Evolutionary conservation across 1,139 yeast species (phyloP), one percentile per base, ranked within the genome.

Genomic region (Sugiyamaella japonica): DNA sequence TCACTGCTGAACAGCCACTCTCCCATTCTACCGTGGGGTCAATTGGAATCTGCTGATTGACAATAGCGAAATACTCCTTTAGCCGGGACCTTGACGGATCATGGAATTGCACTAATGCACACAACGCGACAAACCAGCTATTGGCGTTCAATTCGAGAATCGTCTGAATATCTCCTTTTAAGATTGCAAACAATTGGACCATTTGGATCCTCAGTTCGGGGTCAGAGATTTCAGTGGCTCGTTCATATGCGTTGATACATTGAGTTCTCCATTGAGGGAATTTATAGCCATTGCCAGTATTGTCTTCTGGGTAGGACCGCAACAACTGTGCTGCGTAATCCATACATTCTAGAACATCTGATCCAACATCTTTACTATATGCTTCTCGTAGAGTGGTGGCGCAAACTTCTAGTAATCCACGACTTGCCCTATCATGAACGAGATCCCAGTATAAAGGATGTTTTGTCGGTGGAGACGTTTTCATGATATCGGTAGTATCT

Each of bases 361-460:
- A 48, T 9, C 60, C 59, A 16, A 54, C 36, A 9, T 49, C 52
- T 6, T 36, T 47, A 2, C 50, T 50, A 9, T 44, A 36, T 4
- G 59, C 59, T 7, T 52, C 53, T 6, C 54, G 48, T 6, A 64
- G 53, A n/a, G 59, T 52, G 4, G 58, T 50, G 6, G 52, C 58
- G 9, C 62, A 69, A 0, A 88, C 85, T 57, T 82, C 84, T 1
- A 84, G 78, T 48, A 84, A 70, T 0, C 96, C 96, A 65, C 96
- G 76, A 2, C 81, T 64, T 1, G 85, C 66, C 45, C 85, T 68
- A 61, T 81, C 85, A 54, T 80, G 77, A 37, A 88, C 59, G 55
- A 82, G 79, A 31, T 75, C 78, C 95, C 95, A 89, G 64, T 86
- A 88, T 41, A 72, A 72, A 1, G 81, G 77, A 60, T 81, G 86